These are phyloP conservation scores for Funneliformis mosseae DNA, from an alignment of 192 early-diverging fungal species.

Conservation along the genomic window DNA sequence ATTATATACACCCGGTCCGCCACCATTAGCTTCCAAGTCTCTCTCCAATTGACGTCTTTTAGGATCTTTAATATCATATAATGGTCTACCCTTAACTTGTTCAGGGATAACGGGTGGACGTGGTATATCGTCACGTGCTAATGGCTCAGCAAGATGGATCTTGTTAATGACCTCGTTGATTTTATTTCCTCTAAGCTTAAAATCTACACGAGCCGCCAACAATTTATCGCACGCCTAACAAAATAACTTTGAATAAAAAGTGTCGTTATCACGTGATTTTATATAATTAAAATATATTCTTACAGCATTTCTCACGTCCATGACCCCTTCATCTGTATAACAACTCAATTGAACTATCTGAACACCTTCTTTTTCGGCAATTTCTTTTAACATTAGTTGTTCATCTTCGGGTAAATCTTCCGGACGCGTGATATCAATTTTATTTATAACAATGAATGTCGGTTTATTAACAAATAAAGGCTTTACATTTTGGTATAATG, in stretches of 20 bases:
- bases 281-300: neutral
- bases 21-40: conserved; percentile 86
- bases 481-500: conserved; percentile 92
- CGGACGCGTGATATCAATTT: conserved; percentile 87
- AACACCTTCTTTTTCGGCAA: conserved; percentile 66
- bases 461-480: conserved; percentile 99
- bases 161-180: conserved; percentile 92
- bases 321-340: conserved; percentile 94
- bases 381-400: conserved; percentile 72
- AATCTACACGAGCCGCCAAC: conserved; percentile 88
- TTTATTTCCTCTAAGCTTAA: conserved; percentile 92
- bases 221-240: conserved; percentile 86
- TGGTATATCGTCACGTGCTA: conserved; percentile 78
- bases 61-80: conserved; percentile 82
- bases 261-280: neutral
- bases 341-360: conserved; percentile 84
- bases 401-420: conserved; percentile 78
- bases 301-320: conserved; percentile 84
- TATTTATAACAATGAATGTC: conserved; percentile 91
- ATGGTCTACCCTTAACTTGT: conserved; percentile 63
- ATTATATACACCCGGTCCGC: conserved; percentile 96
- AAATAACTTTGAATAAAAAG: neutral
- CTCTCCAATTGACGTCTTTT: conserved; percentile 81
- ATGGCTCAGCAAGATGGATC: conserved; percentile 91
- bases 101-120: conserved; percentile 87